Evolutionary conservation across 2,329 filamentous ascomycete species (phyloP), one percentile per base, ranked within the genome.

Genomic region (Penicillium brevicompactum): DNA sequence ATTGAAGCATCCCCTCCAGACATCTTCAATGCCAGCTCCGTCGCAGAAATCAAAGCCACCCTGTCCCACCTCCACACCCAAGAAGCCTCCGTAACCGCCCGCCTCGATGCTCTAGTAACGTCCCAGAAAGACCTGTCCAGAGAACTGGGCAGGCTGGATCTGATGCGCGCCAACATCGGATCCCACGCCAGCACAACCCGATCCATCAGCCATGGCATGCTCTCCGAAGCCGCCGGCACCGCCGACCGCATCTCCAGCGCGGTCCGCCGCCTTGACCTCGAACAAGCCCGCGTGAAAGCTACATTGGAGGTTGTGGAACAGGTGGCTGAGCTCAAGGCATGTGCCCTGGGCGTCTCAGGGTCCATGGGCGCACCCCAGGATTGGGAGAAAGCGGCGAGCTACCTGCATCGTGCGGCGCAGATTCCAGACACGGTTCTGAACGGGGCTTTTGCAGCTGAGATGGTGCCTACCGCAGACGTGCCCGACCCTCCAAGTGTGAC

Each of bases 301-400:
- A 97, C 94, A 0, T 79, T 99, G 54, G 84, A 88, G 8, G 92
- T 97, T 3, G 94, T 97, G 10, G 93, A 97, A 74, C 92, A 97
- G 77, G 93, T 99, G 13, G 90, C 91, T 5, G 94, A 99, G 80
- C 87, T 99, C 62, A 97, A 97, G 77, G 90, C 94, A 8, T 99
- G 94, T 71, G 91, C 97, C 34, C 86, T 97, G 57, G 94, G 94
- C 42, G 92, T 97, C 10, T 87, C 93, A 24, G 94, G 92, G 16
- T 95, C 90, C 56, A 99, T 99, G 94, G 94, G 93, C 32, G 93
- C 92, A 4, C 91, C 94, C 41, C 94, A 99, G 74, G 94, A 99
- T 77, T 99, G 94, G 94, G 94, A 99, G 75, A 94, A 91, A 3
- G 94, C 94, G 3, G 94, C 94, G 2, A 89, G 84, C 45, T 97